Conservation (phyloP, 1,284 basidiomycete genomes). For the Boletus smithii region DNA sequence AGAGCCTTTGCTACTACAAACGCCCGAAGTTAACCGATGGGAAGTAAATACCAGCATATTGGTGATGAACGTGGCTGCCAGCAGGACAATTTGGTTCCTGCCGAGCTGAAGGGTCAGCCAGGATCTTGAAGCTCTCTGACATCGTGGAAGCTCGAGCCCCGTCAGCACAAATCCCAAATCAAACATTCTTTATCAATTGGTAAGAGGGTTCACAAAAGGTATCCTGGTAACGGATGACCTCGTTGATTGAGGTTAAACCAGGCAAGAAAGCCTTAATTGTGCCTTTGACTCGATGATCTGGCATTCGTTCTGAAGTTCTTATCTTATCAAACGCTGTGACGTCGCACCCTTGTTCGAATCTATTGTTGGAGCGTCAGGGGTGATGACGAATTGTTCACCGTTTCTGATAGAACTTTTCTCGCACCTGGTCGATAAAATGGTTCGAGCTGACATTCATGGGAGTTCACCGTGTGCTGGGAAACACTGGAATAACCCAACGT, state of each 20-base stretch:
- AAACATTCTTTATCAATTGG: background rate
- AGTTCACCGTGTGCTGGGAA: background rate
- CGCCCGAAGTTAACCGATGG: constrained; percentile 7
- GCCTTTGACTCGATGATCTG: no score
- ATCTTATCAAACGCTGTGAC: no score
- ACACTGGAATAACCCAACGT: background rate
- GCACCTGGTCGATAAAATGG: background rate
- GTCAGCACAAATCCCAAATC: background rate
- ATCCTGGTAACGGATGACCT: no score
- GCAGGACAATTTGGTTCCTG: constrained; percentile 1
- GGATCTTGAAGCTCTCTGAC: background rate
- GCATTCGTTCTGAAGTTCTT: background rate
- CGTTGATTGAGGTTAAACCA: no score
- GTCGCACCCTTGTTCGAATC: background rate
- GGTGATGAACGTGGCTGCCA: background rate
- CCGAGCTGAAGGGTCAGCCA: constrained; percentile 1
- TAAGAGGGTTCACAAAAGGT: background rate
- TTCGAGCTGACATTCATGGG: background rate
- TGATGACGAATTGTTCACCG: background rate
- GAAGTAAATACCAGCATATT: constrained; percentile 1
- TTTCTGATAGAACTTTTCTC: background rate
- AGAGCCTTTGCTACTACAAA: background rate
- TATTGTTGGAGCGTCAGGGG: background rate
- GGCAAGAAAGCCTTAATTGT: no score
- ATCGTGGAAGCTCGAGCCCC: background rate